These are phyloP conservation scores for Emergomyces africanus DNA, from an alignment of 2,329 filamentous ascomycete species.

Conservation along the genomic window DNA sequence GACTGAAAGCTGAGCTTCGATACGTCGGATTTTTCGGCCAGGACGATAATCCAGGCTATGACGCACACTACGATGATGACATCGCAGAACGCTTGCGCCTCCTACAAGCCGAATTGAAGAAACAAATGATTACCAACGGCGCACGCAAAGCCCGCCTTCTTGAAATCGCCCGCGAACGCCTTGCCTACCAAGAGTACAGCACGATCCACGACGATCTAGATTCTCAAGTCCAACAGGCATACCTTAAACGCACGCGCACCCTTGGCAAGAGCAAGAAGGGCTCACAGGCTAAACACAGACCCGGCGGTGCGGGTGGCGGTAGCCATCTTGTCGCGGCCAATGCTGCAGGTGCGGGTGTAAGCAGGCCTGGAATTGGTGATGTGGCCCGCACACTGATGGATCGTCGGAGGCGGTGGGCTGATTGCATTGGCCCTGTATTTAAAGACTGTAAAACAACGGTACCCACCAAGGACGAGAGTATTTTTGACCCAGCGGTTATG, in stretches of 20 bases:
- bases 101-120: conserved; percentile 68
- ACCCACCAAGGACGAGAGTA: conserved; percentile 53
- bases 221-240: conserved; percentile 85
- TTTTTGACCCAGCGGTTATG: conserved; percentile 67
- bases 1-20: conserved; percentile 77
- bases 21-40: conserved; percentile 76
- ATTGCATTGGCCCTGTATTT: conserved; percentile 82
- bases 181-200: conserved; percentile 93
- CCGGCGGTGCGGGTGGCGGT: conserved; percentile 60
- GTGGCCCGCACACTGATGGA: conserved; percentile 88
- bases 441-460: conserved; percentile 68
- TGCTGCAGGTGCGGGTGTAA: conserved; percentile 26
- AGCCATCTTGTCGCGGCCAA: conserved; percentile 39
- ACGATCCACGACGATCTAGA: conserved; percentile 96
- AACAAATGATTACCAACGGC: conserved; percentile 77
- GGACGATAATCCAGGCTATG: conserved; percentile 63
- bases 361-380: conserved; percentile 65
- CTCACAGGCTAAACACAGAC: conserved; percentile 44
- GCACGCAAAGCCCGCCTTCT: conserved; percentile 77
- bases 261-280: conserved; percentile 91
- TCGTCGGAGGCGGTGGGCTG: conserved; percentile 74
- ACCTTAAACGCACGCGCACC: conserved; percentile 87
- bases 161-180: conserved; percentile 78
- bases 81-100: conserved; percentile 79
- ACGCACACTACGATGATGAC: conserved; percentile 85